Percentiles rank a stretch among this genome's conserved stretches.
Evolutionary conservation across 768 basidiomycete species (phyloP).

Genomic region (Postia placenta): DNA sequence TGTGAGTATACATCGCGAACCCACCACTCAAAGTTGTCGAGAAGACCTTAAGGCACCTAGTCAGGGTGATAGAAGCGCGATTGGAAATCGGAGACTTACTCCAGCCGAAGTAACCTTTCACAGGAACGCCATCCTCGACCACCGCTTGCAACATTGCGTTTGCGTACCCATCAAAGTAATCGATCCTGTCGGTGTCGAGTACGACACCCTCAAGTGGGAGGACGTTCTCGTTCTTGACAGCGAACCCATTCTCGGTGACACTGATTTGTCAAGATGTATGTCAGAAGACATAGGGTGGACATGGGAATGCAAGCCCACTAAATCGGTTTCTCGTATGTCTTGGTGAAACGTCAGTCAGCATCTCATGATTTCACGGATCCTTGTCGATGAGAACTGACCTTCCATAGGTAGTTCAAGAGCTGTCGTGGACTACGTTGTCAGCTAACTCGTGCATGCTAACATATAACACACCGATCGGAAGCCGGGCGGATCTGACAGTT

Average conservation of each 20-base stretch:
- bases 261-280: slow-evolving; percentile 11
- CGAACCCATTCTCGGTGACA: slow-evolving; percentile 42
- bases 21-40: slow-evolving; percentile 42
- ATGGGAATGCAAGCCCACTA: too few species aligned
- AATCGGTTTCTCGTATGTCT: slow-evolving; percentile 33
- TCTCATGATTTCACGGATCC: background rate
- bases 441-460: background rate
- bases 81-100: slow-evolving; percentile 21
- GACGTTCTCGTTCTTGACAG: slow-evolving; percentile 32
- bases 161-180: slow-evolving; percentile 33
- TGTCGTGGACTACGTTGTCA: background rate
- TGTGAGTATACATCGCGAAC: background rate
- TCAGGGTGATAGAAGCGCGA: background rate
- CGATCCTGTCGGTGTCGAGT: slow-evolving; percentile 33
- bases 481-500: slow-evolving; percentile 25
- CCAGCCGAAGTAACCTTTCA: slow-evolving; percentile 35
- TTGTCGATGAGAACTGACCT: slow-evolving; percentile 20
- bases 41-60: slow-evolving; percentile 20
- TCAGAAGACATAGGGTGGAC: too few species aligned
- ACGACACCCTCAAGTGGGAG: slow-evolving; percentile 28
- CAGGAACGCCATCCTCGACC: slow-evolving; percentile 29
- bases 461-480: slow-evolving; percentile 22
- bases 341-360: background rate
- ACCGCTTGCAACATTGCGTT: slow-evolving; percentile 33
- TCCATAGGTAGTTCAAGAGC: slow-evolving; percentile 35